Evolutionary conservation across 345 rosid species (phyloP).

Genomic region (Camelina laxa): DNA sequence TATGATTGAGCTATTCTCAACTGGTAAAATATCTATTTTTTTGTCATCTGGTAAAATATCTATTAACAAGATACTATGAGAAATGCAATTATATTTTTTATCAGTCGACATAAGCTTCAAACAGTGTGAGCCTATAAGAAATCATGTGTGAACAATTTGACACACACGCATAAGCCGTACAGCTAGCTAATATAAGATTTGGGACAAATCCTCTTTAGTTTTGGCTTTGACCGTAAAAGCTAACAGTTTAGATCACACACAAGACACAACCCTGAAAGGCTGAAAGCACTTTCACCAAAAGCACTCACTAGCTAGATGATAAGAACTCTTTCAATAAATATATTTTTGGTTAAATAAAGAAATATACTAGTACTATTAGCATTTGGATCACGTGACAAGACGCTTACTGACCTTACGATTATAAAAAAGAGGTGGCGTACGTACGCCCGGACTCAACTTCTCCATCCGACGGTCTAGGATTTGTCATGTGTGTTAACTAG

Average conservation of each 20-base stretch:
- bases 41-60: conserved; percentile 1
- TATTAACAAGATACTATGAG: background rate
- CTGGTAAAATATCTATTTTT: background rate
- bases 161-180: conserved; percentile 11
- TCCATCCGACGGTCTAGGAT: conserved; percentile 38
- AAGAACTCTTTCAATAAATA: background rate
- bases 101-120: no score
- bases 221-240: conserved; percentile 24
- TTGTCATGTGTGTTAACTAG: conserved; percentile 6
- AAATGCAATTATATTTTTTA: no score
- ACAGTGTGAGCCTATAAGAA: no score
- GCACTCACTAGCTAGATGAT: background rate
- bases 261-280: background rate
- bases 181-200: conserved; percentile 1
- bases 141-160: no score
- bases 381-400: conserved; percentile 8
- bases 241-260: conserved; percentile 19
- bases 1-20: conserved; percentile 6
- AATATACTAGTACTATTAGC: background rate
- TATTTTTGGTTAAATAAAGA: background rate
- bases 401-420: conserved; percentile 18
- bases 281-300: background rate
- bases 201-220: background rate
- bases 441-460: background rate
- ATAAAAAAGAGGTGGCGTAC: background rate